Evolutionary conservation across 441 rosid species (phyloP).

Genomic region (Erodium moschatum): DNA sequence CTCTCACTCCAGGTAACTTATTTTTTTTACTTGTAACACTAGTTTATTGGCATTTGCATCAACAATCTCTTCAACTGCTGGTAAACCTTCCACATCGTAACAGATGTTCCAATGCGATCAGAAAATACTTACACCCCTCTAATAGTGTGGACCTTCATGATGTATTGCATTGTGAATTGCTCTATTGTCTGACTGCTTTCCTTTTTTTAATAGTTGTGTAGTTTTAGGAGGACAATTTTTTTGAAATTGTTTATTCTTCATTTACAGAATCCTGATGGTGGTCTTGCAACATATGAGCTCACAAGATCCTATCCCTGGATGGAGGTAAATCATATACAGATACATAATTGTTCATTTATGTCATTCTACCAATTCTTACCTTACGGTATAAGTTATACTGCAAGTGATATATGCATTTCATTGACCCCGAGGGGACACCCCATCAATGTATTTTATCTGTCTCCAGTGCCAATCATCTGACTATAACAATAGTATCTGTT

Average conservation of each 20-base stretch:
- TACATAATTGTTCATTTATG: neutral
- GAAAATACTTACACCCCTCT: conserved; percentile 25
- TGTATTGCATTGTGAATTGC: neutral
- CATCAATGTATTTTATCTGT: neutral
- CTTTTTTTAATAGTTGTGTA: neutral
- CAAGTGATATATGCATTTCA: neutral
- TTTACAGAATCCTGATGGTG: conserved; percentile 70
- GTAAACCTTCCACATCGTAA: neutral
- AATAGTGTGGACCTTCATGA: neutral
- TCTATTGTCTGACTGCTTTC: neutral
- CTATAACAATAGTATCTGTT: neutral
- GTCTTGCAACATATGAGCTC: conserved; percentile 70
- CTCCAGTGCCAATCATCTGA: neutral
- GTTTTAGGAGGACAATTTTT: neutral
- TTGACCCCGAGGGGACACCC: neutral
- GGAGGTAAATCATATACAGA: conserved; percentile 46
- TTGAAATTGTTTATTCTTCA: neutral
- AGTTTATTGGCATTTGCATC: neutral
- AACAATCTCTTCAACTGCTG: neutral
- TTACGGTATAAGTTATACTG: neutral
- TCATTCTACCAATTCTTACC: neutral
- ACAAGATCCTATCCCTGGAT: conserved; percentile 88
- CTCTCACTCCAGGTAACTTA: conserved; percentile 72
- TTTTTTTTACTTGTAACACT: neutral
- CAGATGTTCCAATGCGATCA: neutral